These are phyloP conservation scores for Aegilops longissima DNA, from an alignment of 176 grass and related monocot species.

Conservation along the genomic window DNA sequence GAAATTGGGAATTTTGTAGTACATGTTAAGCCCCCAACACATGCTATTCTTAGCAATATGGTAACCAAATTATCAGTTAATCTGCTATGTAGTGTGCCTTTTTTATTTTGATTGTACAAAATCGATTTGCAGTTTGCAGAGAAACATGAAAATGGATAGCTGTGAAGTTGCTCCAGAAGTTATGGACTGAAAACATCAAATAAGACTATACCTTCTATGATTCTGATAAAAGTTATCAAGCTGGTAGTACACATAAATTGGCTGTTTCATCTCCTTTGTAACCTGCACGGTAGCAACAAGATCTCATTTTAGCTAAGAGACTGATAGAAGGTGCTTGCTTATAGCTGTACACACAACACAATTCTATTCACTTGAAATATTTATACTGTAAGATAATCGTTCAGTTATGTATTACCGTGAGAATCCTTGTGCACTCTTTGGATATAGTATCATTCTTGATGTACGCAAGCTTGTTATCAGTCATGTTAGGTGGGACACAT, in stretches of 20 bases:
- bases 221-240: constrained; percentile 99
- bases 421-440: constrained; percentile 77
- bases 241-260: constrained; percentile 96
- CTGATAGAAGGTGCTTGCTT: neutral
- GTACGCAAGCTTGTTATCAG: constrained; percentile 66
- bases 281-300: constrained; percentile 51
- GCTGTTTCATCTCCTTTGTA: constrained; percentile 74
- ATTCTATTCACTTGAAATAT: neutral
- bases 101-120: constrained; percentile 7
- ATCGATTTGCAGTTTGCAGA: neutral
- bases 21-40: constrained; percentile 9
- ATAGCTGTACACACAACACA: neutral
- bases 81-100: neutral
- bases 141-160: neutral
- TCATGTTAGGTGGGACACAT: constrained; percentile 61
- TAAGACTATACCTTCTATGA: constrained; percentile 79
- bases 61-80: constrained; percentile 11
- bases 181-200: constrained; percentile 24
- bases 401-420: constrained; percentile 54
- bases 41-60: constrained; percentile 3
- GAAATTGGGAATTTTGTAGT: constrained; percentile 10
- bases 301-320: neutral
- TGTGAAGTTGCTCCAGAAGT: neutral
- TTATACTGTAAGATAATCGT: neutral
- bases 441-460: constrained; percentile 45